Conservation (phyloP, 169 alveolate species). For the Eimeria maxima region DNA sequence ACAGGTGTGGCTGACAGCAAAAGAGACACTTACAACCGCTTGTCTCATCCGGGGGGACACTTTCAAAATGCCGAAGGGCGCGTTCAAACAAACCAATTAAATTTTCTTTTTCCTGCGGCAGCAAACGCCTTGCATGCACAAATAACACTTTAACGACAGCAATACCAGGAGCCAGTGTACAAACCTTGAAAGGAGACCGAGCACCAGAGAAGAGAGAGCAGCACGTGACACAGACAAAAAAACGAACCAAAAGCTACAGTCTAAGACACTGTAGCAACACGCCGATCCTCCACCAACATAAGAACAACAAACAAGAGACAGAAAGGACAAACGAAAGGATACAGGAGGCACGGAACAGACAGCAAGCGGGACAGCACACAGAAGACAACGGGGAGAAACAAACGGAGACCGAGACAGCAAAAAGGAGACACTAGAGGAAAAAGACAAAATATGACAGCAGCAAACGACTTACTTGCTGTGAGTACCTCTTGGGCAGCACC, state of each 20-base stretch:
- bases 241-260: not conserved
- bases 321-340: not conserved
- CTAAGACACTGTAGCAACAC: not conserved
- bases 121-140: not conserved
- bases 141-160: not conserved
- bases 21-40: not conserved
- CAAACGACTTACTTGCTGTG: not conserved
- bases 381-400: not conserved
- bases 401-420: not conserved
- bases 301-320: not conserved
- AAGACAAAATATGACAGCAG: too few species aligned
- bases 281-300: not conserved
- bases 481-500: slow-evolving; percentile 25
- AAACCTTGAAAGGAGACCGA: not conserved
- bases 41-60: slow-evolving; percentile 44
- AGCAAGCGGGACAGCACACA: not conserved
- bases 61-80: slow-evolving; percentile 4
- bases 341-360: not conserved
- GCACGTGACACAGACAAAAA: not conserved
- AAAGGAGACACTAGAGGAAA: not conserved
- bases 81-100: not conserved
- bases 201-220: not conserved
- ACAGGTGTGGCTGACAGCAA: not conserved
- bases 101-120: slow-evolving; percentile 48
- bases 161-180: not conserved